A percentile compares a stretch with the other conserved stretches of the same genome.
Conservation (phyloP, 1,139 yeast species). For the Sugiyamaella neomexicana region DNA sequence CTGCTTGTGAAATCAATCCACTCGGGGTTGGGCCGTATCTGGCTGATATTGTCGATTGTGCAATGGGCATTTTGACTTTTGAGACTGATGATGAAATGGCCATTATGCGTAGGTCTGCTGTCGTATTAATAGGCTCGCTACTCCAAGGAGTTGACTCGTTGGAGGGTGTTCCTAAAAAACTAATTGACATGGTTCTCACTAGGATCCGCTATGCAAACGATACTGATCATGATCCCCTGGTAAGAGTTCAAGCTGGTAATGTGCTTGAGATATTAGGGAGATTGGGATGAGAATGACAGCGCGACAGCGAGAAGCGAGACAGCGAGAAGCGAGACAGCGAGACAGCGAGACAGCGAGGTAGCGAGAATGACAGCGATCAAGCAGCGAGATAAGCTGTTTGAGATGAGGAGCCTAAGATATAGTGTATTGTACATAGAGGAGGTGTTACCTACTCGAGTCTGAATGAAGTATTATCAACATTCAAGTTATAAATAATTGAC, state of each 20-base stretch:
- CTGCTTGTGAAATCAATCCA: slow-evolving; percentile 58
- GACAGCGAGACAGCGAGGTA: too few species aligned
- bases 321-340: too few species aligned
- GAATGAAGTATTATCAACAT: too few species aligned
- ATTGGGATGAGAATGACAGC: too few species aligned
- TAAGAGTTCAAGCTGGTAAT: slow-evolving; percentile 33
- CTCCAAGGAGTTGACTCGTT: slow-evolving; percentile 43
- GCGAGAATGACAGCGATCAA: too few species aligned
- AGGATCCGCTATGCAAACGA: slow-evolving; percentile 27
- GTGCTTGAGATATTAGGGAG: slow-evolving; percentile 21
- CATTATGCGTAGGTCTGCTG: slow-evolving; percentile 72
- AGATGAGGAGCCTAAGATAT: too few species aligned
- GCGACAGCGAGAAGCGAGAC: too few species aligned
- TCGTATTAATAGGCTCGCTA: slow-evolving; percentile 67
- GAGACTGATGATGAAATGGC: slow-evolving; percentile 52
- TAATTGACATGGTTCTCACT: slow-evolving; percentile 25
- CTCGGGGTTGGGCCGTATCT: slow-evolving; percentile 52
- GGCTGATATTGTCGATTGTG: slow-evolving; percentile 66
- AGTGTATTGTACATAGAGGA: slow-evolving; percentile 6
- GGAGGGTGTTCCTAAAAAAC: slow-evolving; percentile 25
- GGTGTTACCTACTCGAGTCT: too few species aligned
- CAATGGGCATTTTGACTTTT: slow-evolving; percentile 67
- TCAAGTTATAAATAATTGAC: background rate
- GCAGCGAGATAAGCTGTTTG: too few species aligned
- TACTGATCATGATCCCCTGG: slow-evolving; percentile 34